phyloP scores from a whole-genome alignment of 768 basidiomycete species.

The Trametes cubensis region DNA sequence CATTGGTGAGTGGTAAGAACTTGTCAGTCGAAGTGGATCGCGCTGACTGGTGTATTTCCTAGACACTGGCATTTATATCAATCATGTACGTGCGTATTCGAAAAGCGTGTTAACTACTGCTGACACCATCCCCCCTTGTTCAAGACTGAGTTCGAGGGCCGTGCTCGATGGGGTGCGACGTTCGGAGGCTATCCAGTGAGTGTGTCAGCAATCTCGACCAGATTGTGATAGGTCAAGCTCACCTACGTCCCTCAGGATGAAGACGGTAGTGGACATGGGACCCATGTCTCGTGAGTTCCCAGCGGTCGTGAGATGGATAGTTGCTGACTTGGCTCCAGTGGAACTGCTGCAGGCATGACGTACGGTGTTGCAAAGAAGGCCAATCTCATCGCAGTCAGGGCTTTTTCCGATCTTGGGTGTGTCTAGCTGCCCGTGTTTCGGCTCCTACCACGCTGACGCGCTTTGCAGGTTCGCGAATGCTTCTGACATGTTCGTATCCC shows the following conservation, averaged over 20 bases:
- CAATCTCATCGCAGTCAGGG: conserved; percentile 45
- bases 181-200: conserved; percentile 34
- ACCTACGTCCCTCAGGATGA: conserved; percentile 13
- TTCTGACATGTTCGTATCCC: conserved; percentile 16
- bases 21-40: too few species aligned
- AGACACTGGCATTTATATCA: conserved; percentile 29
- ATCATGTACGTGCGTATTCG: conserved; percentile 20
- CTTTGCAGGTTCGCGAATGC: conserved; percentile 1
- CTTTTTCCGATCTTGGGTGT: conserved; percentile 41
- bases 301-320: too few species aligned
- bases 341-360: conserved; percentile 40
- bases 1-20: conserved; percentile 35
- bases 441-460: conserved; percentile 37
- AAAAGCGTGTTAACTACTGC: neutral
- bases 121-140: neutral
- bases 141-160: conserved; percentile 45
- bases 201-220: too few species aligned
- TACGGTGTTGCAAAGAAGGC: conserved; percentile 38
- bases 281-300: conserved; percentile 34
- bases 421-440: conserved; percentile 22
- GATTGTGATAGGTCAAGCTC: neutral
- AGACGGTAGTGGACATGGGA: conserved; percentile 49
- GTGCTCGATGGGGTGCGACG: conserved; percentile 45
- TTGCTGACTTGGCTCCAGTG: conserved; percentile 30
- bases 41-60: neutral